phyloP scores from a whole-genome alignment of 73 alveolate species.

The Stentor roeselii region DNA sequence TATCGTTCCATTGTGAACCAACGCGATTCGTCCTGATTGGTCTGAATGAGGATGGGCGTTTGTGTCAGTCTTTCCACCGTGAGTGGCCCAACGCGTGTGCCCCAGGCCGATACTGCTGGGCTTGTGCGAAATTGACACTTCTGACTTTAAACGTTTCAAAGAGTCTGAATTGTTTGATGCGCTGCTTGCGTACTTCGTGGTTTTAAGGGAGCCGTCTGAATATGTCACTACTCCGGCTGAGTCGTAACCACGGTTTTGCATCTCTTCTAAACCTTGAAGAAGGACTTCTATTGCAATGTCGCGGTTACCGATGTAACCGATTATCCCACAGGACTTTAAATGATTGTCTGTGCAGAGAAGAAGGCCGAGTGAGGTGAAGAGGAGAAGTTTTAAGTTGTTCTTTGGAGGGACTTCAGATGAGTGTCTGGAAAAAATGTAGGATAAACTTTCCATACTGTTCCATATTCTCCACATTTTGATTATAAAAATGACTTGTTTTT shows the following conservation, averaged over 20 bases:
- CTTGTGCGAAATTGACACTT: conserved; percentile 61
- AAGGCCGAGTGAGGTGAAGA: too few species aligned
- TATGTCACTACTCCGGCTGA: conserved; percentile 79
- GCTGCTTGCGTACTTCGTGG: conserved; percentile 58
- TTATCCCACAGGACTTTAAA: conserved; percentile 75
- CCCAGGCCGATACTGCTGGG: conserved; percentile 71
- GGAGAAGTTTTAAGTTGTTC: too few species aligned
- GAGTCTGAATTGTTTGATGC: conserved; percentile 71
- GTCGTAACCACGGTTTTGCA: conserved; percentile 86
- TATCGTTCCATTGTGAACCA: conserved; percentile 80
- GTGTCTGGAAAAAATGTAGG: too few species aligned
- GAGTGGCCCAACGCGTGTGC: conserved; percentile 95
- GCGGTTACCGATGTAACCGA: conserved; percentile 74
- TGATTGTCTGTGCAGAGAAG: not conserved
- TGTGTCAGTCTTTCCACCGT: conserved; percentile 80
- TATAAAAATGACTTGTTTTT: too few species aligned
- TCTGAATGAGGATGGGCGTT: conserved; percentile 93
- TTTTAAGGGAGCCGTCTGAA: not conserved
- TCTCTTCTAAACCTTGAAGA: conserved; percentile 70
- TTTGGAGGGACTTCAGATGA: too few species aligned
- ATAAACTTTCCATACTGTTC: too few species aligned
- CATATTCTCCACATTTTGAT: too few species aligned
- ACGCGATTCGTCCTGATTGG: conserved; percentile 53
- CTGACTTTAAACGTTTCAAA: too few species aligned
- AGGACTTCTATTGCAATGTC: conserved; percentile 66